Base-by-base conservation (phyloP, 176 grass and related monocot species). In the Hordeum marinum region DNA sequence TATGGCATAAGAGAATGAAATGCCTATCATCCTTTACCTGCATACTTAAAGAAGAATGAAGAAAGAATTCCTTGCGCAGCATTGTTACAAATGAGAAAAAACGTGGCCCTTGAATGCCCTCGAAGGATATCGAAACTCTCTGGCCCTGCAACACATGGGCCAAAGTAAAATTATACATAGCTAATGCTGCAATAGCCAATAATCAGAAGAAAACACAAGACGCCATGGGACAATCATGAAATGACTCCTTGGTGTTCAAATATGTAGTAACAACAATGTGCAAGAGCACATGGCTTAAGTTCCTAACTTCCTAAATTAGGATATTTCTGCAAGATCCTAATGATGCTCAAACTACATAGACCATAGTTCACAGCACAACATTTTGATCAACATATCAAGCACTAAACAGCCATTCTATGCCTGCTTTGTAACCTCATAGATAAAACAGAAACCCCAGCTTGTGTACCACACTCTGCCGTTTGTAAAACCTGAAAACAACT, bases 31-130 rank as follows among this genome's bases (percentile, higher is more conserved):
- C 31, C 6, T 9, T 89, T 95, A 99, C 96, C 96, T 89, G 96
- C 96, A 80, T 99, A 99, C 88, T 99, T 99, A 84, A 99, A 99
- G 83, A 99, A 99, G 84, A 99, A 99, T 50, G 97, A 99, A 67
- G 97, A 99, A 25, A 99, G 91, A 89, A 99, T 99, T 59, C 97
- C 97, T 82, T 99, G 97, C 11, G 97, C 97, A 58, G 97, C 97
- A 94, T 99, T 99, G 90, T 94, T 99, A 85, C 91, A 99, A 82
- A 99, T 99, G 27, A 96, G 86, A 89, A 99, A 96, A 68, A 99
- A 7, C 15, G 94, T 99, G 52, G 97, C 97, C 72, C 82, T 99
- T 27, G 97, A 99, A 95, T 96, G 94, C 39, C 94, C 96, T 89
- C 84, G 86, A 81, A 96, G 88, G 34, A 99, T 99, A 88, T 96